These are phyloP conservation scores for Fusarium sp. DNA, from an alignment of 2,329 filamentous ascomycete genomes.

Conservation along the genomic window DNA sequence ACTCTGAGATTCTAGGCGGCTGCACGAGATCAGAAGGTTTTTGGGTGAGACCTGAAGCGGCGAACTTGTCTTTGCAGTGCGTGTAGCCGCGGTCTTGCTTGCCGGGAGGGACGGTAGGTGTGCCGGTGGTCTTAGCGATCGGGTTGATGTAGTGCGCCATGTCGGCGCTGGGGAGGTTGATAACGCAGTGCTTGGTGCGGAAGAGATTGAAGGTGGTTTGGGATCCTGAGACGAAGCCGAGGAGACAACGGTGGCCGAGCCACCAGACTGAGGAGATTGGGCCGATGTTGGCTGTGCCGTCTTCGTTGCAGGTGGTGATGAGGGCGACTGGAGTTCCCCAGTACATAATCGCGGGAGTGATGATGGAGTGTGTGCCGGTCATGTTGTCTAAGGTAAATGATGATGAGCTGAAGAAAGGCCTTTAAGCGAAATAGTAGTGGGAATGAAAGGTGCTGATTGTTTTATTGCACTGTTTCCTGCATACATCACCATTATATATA, in stretches of 20 bases:
- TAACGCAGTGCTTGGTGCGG: not conserved
- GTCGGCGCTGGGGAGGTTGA: not conserved
- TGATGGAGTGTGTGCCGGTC: not conserved
- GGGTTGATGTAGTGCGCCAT: not conserved
- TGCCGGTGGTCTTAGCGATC: not conserved
- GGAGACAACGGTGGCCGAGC: not conserved
- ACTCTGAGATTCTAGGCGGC: not conserved
- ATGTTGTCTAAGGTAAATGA: not conserved
- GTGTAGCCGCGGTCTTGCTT: not conserved
- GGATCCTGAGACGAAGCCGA: not conserved
- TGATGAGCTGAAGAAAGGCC: accelerated
- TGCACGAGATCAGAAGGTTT: accelerated
- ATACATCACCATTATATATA: accelerated
- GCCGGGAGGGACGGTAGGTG: not conserved
- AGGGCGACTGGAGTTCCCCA: not conserved
- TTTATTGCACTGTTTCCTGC: not conserved
- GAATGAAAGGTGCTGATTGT: accelerated
- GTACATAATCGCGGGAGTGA: not conserved
- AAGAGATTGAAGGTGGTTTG: not conserved
- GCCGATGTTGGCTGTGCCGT: not conserved
- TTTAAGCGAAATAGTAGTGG: accelerated
- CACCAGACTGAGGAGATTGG: not conserved
- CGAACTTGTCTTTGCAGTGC: not conserved
- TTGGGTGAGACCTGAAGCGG: not conserved
- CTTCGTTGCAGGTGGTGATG: not conserved